Percentiles rank a stretch among this genome's conserved stretches.
Evolutionary conservation across 2,329 filamentous ascomycete species (phyloP).

Genomic region (Exophiala lecanii-corni): DNA sequence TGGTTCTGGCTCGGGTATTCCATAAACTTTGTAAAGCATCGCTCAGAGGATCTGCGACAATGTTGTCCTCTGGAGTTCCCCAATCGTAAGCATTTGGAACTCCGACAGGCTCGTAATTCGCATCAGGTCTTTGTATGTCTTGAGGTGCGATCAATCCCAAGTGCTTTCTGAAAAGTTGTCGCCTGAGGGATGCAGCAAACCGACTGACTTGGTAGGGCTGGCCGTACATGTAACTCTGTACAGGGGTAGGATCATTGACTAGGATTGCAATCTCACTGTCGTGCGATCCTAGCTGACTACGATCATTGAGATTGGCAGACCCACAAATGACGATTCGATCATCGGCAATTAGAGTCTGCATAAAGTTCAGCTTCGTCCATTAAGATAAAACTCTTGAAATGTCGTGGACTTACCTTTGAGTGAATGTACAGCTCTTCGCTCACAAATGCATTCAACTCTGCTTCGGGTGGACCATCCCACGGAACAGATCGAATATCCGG

Average conservation of each 20-base stretch:
- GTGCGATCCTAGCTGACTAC: conserved; percentile 79
- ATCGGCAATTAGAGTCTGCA: conserved; percentile 68
- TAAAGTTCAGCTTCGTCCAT: too few species aligned
- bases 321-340: conserved; percentile 81
- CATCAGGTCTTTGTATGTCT: conserved; percentile 55
- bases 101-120: conserved; percentile 56
- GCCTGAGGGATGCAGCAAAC: conserved; percentile 74
- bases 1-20: conserved; percentile 55
- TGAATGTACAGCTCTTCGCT: conserved; percentile 61
- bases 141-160: conserved; percentile 75
- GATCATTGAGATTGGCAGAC: conserved; percentile 87
- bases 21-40: conserved; percentile 53
- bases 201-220: conserved; percentile 71
- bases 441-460: conserved; percentile 59
- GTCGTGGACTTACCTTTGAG: conserved; percentile 39
- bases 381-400: neutral
- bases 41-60: conserved; percentile 56
- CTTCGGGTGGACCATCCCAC: conserved; percentile 51
- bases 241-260: conserved; percentile 71
- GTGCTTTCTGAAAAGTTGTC: conserved; percentile 87
- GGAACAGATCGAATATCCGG: conserved; percentile 62
- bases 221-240: conserved; percentile 74
- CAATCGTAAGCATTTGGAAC: conserved; percentile 54
- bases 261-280: conserved; percentile 89
- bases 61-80: conserved; percentile 41